Percentiles rank a stretch among this genome's conserved stretches.
phyloP scores from a whole-genome alignment of 352 stramenopile genomes.

The Phytophthora kernoviae region DNA sequence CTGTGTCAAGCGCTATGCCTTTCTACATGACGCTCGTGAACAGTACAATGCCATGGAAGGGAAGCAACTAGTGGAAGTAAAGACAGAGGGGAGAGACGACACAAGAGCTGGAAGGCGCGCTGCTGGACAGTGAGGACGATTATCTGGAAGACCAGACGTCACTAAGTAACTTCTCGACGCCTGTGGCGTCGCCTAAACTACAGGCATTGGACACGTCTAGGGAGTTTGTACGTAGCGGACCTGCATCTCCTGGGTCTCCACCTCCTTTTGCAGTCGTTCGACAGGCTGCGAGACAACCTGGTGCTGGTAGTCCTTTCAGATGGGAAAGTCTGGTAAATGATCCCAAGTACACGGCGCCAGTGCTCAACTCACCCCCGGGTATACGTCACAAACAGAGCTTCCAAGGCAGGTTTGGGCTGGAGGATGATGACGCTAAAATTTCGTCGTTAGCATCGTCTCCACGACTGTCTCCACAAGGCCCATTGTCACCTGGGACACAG shows the following conservation, averaged over 20 bases:
- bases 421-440: slow-evolving; percentile 46
- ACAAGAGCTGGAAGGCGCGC: slow-evolving; percentile 22
- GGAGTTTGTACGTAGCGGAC: slow-evolving; percentile 43
- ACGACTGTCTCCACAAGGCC: slow-evolving; percentile 31
- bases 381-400: slow-evolving; percentile 37
- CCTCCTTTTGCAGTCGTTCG: slow-evolving; percentile 69
- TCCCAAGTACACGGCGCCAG: slow-evolving; percentile 55
- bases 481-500: slow-evolving; percentile 45
- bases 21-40: slow-evolving; percentile 57
- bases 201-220: slow-evolving; percentile 58
- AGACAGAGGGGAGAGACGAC: slow-evolving; percentile 12
- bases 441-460: slow-evolving; percentile 26
- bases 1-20: slow-evolving; percentile 82
- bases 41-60: slow-evolving; percentile 29
- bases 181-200: slow-evolving; percentile 61
- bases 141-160: slow-evolving; percentile 49
- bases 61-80: slow-evolving; percentile 22
- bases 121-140: slow-evolving; percentile 37
- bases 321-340: slow-evolving; percentile 76
- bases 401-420: slow-evolving; percentile 38
- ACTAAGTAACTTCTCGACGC: slow-evolving; percentile 67
- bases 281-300: slow-evolving; percentile 14
- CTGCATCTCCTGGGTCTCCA: slow-evolving; percentile 58
- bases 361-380: slow-evolving; percentile 56
- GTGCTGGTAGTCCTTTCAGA: slow-evolving; percentile 52